A percentile compares a stretch with the other conserved stretches of the same genome.
Conservation (phyloP, 306 rosid species). For the Astragalus membranaceus region DNA sequence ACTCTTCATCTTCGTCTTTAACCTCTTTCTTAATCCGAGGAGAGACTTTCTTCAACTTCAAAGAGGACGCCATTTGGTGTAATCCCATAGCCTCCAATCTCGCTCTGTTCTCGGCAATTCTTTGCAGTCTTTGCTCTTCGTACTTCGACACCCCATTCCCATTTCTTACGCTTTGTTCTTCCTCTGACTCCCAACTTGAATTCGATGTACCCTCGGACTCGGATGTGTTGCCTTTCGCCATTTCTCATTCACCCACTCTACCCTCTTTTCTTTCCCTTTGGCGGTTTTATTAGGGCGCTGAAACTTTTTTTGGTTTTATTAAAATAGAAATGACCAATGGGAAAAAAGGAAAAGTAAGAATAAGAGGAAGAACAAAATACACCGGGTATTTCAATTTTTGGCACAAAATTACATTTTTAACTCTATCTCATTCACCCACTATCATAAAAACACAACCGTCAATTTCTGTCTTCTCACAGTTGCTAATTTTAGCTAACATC, state of each 20-base stretch:
- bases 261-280: too few species aligned
- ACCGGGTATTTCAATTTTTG: too few species aligned
- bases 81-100: constrained; percentile 77
- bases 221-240: constrained; percentile 24
- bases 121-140: constrained; percentile 67
- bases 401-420: too few species aligned
- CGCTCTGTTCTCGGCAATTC: constrained; percentile 72
- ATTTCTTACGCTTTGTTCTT: neutral
- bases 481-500: too few species aligned
- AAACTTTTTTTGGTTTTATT: too few species aligned
- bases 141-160: constrained; percentile 31
- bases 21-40: constrained; percentile 13
- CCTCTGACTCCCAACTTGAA: constrained; percentile 39
- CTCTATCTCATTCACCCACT: too few species aligned
- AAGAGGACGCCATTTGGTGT: constrained; percentile 49
- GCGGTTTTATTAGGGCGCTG: too few species aligned
- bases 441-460: too few species aligned
- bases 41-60: constrained; percentile 16
- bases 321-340: too few species aligned
- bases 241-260: neutral
- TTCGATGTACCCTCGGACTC: constrained; percentile 24
- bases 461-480: too few species aligned
- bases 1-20: constrained; percentile 41
- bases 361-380: too few species aligned
- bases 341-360: too few species aligned